phyloP scores from a whole-genome alignment of 2,329 filamentous ascomycete genomes.

The Grosmannia penicillata region DNA sequence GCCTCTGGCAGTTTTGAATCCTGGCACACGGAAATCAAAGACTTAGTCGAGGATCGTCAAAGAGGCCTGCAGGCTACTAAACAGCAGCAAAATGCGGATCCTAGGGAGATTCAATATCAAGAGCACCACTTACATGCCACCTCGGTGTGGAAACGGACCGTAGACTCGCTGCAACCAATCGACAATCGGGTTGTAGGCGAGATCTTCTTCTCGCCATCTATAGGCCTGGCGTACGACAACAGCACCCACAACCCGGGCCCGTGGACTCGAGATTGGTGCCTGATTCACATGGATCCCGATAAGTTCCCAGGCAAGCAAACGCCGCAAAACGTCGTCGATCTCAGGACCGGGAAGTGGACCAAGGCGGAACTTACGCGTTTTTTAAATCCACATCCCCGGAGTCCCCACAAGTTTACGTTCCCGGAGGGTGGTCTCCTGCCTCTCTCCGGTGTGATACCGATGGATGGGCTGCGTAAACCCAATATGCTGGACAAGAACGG shows the following conservation, averaged over 20 bases:
- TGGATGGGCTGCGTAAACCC: not conserved
- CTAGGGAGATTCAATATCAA: too few relatives aligned
- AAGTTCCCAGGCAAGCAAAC: not conserved
- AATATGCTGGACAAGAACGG: conserved; percentile 1
- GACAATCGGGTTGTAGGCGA: not conserved
- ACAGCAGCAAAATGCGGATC: too few relatives aligned
- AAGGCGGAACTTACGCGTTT: not conserved
- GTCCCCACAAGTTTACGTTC: not conserved
- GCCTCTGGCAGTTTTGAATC: not conserved
- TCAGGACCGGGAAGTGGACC: not conserved
- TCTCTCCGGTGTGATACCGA: not conserved
- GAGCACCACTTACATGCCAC: not conserved
- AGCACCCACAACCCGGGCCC: not conserved
- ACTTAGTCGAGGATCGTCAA: too few relatives aligned
- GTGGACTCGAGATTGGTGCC: conserved; percentile 1
- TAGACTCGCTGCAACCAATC: not conserved
- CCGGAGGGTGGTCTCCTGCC: not conserved
- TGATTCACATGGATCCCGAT: not conserved
- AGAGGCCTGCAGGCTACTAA: too few relatives aligned
- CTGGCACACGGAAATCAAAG: not conserved
- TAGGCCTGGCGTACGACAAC: not conserved
- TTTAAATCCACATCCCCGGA: not conserved
- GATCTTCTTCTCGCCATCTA: conserved; percentile 1
- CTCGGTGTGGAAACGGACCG: not conserved
- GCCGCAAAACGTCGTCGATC: not conserved